These are phyloP conservation scores for Neospora caninum DNA, from an alignment of 169 alveolate genomes.

Conservation along the genomic window DNA sequence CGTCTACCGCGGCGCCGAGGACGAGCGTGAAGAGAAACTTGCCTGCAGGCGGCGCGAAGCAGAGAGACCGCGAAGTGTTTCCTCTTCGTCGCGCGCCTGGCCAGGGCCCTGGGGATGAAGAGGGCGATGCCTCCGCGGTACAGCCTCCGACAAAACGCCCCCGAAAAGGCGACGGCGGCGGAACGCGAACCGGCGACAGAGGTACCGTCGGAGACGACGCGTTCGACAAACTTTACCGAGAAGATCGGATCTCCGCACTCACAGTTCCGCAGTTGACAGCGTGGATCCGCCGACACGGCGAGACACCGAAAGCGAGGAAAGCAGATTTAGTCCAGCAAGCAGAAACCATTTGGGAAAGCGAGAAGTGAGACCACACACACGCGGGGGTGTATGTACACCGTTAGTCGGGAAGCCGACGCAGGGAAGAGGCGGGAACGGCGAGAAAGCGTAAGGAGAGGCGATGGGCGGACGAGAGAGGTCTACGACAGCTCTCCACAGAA, in stretches of 20 bases:
- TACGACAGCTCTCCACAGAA: no score
- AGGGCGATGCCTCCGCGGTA: not conserved
- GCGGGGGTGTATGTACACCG: not conserved
- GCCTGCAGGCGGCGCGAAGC: not conserved
- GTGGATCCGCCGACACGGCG: not conserved
- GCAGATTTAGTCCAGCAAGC: slow-evolving; percentile 11
- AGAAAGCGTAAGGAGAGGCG: no score
- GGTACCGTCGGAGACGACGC: not conserved
- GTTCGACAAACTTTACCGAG: not conserved
- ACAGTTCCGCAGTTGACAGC: slow-evolving; percentile 20
- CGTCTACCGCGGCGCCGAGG: not conserved
- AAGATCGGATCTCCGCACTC: not conserved
- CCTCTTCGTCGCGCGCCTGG: not conserved
- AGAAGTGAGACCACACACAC: not conserved
- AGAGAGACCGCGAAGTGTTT: not conserved
- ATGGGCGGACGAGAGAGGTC: no score
- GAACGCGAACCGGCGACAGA: not conserved
- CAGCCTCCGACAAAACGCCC: not conserved
- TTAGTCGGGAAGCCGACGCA: no score
- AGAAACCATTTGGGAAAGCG: not conserved
- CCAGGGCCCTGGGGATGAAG: no score
- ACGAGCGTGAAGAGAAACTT: not conserved
- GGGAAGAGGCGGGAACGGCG: no score
- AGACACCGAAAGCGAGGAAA: not conserved
- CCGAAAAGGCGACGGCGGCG: not conserved